A percentile compares a stretch with the other conserved stretches of the same genome.
Evolutionary conservation across 2,329 filamentous ascomycete species (phyloP).

Genomic region (Byssothecium circinans): DNA sequence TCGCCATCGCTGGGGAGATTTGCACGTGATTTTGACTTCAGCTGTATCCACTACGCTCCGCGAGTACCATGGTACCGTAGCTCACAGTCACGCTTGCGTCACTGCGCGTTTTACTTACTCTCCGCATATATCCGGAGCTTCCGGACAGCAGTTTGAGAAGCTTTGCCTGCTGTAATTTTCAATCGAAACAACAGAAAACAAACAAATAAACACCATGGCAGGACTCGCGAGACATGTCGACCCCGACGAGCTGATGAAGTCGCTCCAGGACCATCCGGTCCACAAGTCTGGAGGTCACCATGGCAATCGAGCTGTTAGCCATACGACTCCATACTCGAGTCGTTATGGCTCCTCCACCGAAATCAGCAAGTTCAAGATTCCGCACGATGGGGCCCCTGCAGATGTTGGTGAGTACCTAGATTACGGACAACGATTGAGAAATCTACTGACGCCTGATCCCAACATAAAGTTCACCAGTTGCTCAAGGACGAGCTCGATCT

Average conservation of each 20-base stretch:
- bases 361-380: conserved; percentile 63
- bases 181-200: background rate
- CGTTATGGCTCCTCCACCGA: conserved; percentile 58
- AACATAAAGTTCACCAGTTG: conserved; percentile 60
- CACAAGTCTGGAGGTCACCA: conserved; percentile 43
- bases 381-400: conserved; percentile 59
- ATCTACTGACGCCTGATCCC: too few species aligned
- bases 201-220: conserved; percentile 44
- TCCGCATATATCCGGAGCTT: background rate
- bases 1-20: too few species aligned
- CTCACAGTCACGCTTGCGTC: conserved; percentile 9
- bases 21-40: too few species aligned
- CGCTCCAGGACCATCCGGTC: conserved; percentile 52
- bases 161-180: background rate
- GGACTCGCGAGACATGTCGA: conserved; percentile 56
- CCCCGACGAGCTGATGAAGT: conserved; percentile 56
- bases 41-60: too few species aligned
- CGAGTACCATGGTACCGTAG: too few species aligned
- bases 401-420: conserved; percentile 52
- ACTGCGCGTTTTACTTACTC: conserved; percentile 4
- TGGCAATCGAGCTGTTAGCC: conserved; percentile 47
- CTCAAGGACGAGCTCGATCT: conserved; percentile 48
- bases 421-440: too few species aligned
- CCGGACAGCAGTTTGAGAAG: background rate
- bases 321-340: conserved; percentile 60